Conservation (phyloP, 331 rosid genomes). For the Rosa hybrid region DNA sequence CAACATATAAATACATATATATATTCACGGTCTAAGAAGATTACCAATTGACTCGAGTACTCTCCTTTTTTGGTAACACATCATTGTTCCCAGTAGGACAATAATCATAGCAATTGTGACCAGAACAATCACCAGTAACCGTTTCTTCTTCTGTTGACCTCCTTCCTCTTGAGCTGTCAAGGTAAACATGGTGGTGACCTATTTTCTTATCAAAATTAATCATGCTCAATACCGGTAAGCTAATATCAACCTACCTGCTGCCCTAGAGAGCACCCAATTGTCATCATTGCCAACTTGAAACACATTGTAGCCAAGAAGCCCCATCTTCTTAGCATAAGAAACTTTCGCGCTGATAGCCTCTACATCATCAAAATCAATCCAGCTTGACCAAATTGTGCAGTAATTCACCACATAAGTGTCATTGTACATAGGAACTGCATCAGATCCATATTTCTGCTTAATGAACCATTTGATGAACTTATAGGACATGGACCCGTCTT, state of each 20-base stretch:
- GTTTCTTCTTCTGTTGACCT: neutral
- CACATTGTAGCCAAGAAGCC: constrained; percentile 54
- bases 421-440: constrained; percentile 24
- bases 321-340: constrained; percentile 54
- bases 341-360: constrained; percentile 49
- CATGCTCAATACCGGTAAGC: neutral
- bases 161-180: constrained; percentile 12
- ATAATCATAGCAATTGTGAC: neutral
- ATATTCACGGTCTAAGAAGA: neutral
- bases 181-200: neutral
- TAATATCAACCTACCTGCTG: constrained; percentile 42
- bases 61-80: neutral
- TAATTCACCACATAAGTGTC: constrained; percentile 42
- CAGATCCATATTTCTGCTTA: constrained; percentile 13
- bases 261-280: constrained; percentile 48
- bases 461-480: constrained; percentile 25
- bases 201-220: neutral
- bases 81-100: constrained; percentile 1
- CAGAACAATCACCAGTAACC: constrained; percentile 7
- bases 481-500: constrained; percentile 35
- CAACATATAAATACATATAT: no score
- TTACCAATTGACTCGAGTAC: neutral
- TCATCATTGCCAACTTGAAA: constrained; percentile 49
- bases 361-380: constrained; percentile 66
- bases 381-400: constrained; percentile 24